Conservation (phyloP, 441 rosid genomes). For the Arabidopsis hybrid region DNA sequence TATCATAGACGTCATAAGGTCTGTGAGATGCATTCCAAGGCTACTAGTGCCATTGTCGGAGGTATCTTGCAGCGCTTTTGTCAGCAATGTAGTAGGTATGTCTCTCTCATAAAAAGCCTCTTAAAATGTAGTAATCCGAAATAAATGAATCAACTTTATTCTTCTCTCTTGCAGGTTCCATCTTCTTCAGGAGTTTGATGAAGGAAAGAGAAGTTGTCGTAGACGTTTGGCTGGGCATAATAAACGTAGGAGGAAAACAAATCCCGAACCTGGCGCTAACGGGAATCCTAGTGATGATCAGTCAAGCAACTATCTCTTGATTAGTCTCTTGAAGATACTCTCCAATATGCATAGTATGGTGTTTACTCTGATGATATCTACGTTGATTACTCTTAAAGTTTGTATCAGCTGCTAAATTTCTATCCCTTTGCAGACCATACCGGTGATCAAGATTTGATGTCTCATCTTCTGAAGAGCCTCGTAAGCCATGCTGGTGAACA, state of each 20-base stretch:
- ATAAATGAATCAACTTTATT: not conserved
- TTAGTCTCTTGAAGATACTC: constrained; percentile 84
- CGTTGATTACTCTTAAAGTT: not conserved
- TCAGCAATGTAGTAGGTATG: constrained; percentile 81
- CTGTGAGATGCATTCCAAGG: constrained; percentile 96
- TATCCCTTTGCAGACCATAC: constrained; percentile 57
- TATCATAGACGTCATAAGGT: constrained; percentile 97
- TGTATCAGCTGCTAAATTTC: constrained; percentile 13
- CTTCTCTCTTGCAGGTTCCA: constrained; percentile 67
- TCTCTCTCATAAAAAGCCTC: not conserved
- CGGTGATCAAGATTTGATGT: constrained; percentile 77
- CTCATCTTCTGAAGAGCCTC: constrained; percentile 89
- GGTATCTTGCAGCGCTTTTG: constrained; percentile 96
- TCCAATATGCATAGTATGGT: constrained; percentile 79
- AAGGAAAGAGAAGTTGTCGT: constrained; percentile 73
- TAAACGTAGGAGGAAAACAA: constrained; percentile 91
- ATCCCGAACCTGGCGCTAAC: constrained; percentile 64
- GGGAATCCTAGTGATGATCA: constrained; percentile 80
- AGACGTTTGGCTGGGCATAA: constrained; percentile 98
- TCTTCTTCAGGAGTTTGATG: constrained; percentile 96
- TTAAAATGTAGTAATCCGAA: not conserved
- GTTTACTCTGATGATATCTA: not conserved
- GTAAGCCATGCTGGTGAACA: constrained; percentile 63
- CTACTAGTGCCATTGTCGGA: constrained; percentile 86
- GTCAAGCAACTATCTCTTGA: constrained; percentile 75